Base-by-base conservation (phyloP, 1,284 basidiomycete genomes). In the Malassezia globosa region DNA sequence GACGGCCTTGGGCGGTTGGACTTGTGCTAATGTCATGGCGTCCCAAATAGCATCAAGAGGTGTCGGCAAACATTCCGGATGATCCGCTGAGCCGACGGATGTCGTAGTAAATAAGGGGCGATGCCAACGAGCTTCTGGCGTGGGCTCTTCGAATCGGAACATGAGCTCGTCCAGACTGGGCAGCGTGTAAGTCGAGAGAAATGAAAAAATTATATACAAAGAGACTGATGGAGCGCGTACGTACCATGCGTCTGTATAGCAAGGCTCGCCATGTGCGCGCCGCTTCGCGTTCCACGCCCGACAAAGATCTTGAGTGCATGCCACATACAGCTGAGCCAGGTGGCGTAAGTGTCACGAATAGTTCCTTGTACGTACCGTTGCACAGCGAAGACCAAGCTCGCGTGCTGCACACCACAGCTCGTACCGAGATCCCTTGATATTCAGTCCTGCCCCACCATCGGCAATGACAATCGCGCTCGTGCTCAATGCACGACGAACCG, bases 61-160 rank as follows among this genome's bases (percentile, higher is more conserved):
- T 3, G 86, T 73, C 21, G 79, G 76, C 2, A 35, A 16, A 1
- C 41, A 13, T 11, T 48, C 54, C 2, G 51, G 38, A 4, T 42
- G 41, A 6, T 27, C 43, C 11, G n/a, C 21, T 7, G 33, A n/a
- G 13, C 19, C 25, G 4, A 48, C 24, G 6, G 45, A 39, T 25
- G 62, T 58, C 10, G 82, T 75, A 0, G 95, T 74, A 70, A 95
- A 85, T 25, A 96, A 77, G 0, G 92, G 92, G 0, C 88, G 84
- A 73, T 97, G 92, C 92, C 92, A 97, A 37, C 90, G 80, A 10
- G 87, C 87, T 83, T 92, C 92, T 0, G 88, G 89, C 0, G 85
- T 89, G 0, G 92, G 92, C 71, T 96, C 92, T 75, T 97, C 92
- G 62, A 82, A 96, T 31, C 92, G 80, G 69, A 82, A 78, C 11